Evolutionary conservation across 371 early-diverging fungal genomes (phyloP), one percentile per base, ranked within the genome.

Genomic region (Coemansia sp.): DNA sequence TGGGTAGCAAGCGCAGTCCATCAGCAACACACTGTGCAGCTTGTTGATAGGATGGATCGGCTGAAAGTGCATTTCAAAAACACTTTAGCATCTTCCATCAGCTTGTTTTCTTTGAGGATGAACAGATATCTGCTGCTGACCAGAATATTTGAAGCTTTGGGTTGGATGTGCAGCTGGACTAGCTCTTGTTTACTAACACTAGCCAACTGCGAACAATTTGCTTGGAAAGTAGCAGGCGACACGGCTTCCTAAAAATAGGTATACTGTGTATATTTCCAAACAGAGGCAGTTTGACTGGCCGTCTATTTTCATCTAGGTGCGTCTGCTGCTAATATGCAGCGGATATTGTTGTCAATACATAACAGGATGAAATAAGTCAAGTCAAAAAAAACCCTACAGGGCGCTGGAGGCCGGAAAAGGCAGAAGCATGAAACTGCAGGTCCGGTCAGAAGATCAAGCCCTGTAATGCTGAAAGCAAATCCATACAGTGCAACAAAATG

Each of bases 291-390:
- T 56, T 56, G 32, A 2, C n/a, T 32, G 56, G n/a, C 26, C 32
- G 56, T 46, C n/a, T 60, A 28, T 49, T 48, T 61, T 61, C 61
- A 61, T 61, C 61, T 32, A 49, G 19, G 32, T 61, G 48, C 61
- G 49, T 41, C 26, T n/a, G 46, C n/a, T 48, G 28, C 49, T 32
- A 28, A 49, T 17, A 46, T 49, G 29, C 26, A n/a, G 24, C 46
- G 44, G 15, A 44, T 44, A n/a, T n/a, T 41, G n/a, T 12, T n/a
- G n/a, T 4, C 44, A 44, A 44, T 3, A n/a, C 44, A n/a, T 4
- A n/a, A 12, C 11, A 1, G 15, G n/a, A 44, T 49, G 51, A 4
- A 19, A 13, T n/a, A 17, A 19, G 21, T 9, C 51, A 49, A 21
- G 51, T 19, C 19, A 9, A 49, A 19, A 5, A n/a, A 44, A 11